Evolutionary conservation across 495 filamentous ascomycete species (phyloP), one percentile per base, ranked within the genome.

Genomic region (Podospora australis): DNA sequence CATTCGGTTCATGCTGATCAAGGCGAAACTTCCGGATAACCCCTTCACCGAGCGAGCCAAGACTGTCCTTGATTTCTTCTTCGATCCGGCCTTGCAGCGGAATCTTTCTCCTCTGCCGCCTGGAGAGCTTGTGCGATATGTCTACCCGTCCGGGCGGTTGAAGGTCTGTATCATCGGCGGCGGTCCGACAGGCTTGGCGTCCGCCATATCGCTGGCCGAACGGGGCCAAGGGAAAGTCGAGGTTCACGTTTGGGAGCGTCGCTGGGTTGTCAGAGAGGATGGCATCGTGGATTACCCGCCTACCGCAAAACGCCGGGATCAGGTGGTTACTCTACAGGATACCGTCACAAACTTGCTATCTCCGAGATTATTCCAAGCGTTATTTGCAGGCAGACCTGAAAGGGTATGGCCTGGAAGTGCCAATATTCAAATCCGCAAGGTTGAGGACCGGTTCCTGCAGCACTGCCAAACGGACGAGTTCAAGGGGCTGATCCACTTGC

Each of bases 371-470:
- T 61, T 52, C 19, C 44, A 61, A 16, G 63, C 60, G 2, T 50
- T 66, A 20, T 66, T 66, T 24, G 58, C 51, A 4, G 60, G 58
- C 1, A 49, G 56, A 2, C 63, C 63, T 1, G 63, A 66, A 20
- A 56, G 55, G 0, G 63, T 66, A 2, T 66, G 63, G 63, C 63
- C 63, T 2, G 63, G 63, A 4, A 62, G 58, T 16, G 63, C 63
- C 22, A 66, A 66, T 28, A 66, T 66, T 21, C 63, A 66, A 52
- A 66, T 68, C 46, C 64, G 65, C 46, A 68, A 68, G 55, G 65
- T 68, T 6, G 65, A 68, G 43, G 65, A 68, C n/a, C 41, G 63
- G 6, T 54, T 68, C 47, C 63, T 68, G 19, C 51, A 53, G 50
- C 57, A 62, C 6, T 65, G 61, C 30, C 65, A 68, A 52, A 55